Percentiles rank a stretch among this genome's conserved stretches.
These are phyloP conservation scores for Ceratopteris richardii DNA, from an alignment of 75 land plant genomes.

Conservation along the genomic window DNA sequence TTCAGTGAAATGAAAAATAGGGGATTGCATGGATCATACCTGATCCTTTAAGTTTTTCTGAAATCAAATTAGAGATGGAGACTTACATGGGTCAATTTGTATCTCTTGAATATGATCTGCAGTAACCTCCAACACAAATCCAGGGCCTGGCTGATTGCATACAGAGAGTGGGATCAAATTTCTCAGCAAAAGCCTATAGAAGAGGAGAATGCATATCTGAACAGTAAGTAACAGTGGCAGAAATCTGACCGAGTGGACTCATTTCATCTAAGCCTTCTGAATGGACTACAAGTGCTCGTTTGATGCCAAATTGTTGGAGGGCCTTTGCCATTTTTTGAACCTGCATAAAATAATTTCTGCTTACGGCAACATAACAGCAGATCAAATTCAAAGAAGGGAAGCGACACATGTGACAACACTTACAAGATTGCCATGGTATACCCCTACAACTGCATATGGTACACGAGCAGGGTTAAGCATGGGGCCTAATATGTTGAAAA, in stretches of 20 bases:
- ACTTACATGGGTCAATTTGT: slow-evolving; percentile 80
- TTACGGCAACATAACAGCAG: too few relatives aligned
- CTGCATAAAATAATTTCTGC: slow-evolving; percentile 28
- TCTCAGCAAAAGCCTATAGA: too few relatives aligned
- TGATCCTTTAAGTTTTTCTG: not conserved
- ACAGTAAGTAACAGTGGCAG: too few relatives aligned
- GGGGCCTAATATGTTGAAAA: slow-evolving; percentile 89
- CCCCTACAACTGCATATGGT: slow-evolving; percentile 91
- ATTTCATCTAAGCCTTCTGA: slow-evolving; percentile 94
- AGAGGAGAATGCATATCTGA: too few relatives aligned
- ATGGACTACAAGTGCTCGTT: slow-evolving; percentile 91
- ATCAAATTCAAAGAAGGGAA: slow-evolving; percentile 2
- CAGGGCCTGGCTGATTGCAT: slow-evolving; percentile 49
- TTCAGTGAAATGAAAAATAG: too few relatives aligned
- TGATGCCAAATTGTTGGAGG: slow-evolving; percentile 80
- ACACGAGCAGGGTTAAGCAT: slow-evolving; percentile 92
- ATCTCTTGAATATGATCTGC: slow-evolving; percentile 58
- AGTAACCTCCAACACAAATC: slow-evolving; percentile 72
- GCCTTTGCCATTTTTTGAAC: slow-evolving; percentile 86
- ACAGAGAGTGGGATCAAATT: slow-evolving; percentile 1
- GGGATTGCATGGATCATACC: too few relatives aligned
- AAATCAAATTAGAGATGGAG: not conserved
- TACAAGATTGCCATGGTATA: slow-evolving; percentile 64
- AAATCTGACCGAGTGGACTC: slow-evolving; percentile 83
- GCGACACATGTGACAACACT: too few relatives aligned